Base-by-base conservation (phyloP, 2,329 filamentous ascomycete genomes). In the Escovopsis sp. region DNA sequence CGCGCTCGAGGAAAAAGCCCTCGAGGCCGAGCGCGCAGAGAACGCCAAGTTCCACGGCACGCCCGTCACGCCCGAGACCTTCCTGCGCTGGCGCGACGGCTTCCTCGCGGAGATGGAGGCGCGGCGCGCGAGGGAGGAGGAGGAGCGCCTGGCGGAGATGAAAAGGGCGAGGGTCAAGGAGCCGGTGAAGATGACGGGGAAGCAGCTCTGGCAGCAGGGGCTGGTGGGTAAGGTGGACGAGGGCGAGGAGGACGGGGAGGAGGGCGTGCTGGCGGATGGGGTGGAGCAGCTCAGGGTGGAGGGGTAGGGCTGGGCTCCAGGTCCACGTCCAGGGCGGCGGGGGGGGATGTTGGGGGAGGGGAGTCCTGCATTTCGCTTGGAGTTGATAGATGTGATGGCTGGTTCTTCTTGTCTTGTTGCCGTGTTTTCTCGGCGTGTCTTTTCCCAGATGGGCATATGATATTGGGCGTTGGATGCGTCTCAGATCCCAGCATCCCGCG, bases 31-130 rank as follows among this genome's bases (percentile, higher is more conserved):
- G 60, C 76, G 81, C 42, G 86, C 90, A 56, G 90, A 98, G 65
- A 98, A 98, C 56, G 76, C 79, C 49, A 96, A 94, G 60, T 98
- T 98, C 57, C 82, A 93, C 54, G 90, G 90, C 39, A 84, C 84
- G 26, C 68, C 76, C 23, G 90, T 98, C 15, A 96, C 77, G n/a
- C 68, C 75, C 16, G 85, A 94, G 61, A 77, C 76, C 0, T 98
- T 96, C 51, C 52, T 82, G 45, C 72, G 70, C 45, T 98, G 90
- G 90, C 69, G 84, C 37, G 76, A 78, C 27, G 71, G 57, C 9
- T 98, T 96, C 52, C 54, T 74, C 41, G 64, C 68, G 51, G 90
- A 96, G 63, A 78, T 88, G 72, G 78, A 79, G 52, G 87, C 90
- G 50, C 62, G 70, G 52, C 72, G 76, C 45, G 57, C 62, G 46